Base-by-base conservation (phyloP, 495 filamentous ascomycete genomes). In the Hypoxylon rickii region DNA sequence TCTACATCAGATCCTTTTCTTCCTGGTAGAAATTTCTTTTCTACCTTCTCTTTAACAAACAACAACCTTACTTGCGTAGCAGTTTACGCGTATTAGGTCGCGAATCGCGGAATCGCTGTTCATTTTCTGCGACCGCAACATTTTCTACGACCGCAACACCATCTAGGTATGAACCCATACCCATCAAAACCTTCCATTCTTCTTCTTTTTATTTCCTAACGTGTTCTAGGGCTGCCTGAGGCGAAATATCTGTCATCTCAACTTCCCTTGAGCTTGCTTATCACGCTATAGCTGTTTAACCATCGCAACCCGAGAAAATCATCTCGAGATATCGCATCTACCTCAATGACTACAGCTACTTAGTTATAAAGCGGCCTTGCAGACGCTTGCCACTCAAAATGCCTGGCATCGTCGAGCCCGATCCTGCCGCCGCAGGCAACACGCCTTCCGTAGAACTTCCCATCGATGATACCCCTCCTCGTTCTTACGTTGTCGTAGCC, bases 401-500 rank as follows among this genome's bases (percentile, higher is more conserved):
- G 64, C 65, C 65, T 52, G 49, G 64, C 61, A 41, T 48, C 48
- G 51, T 61, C 20, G 65, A 65, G 62, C 55, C 58, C 43, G 61
- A 65, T 37, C 21, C 37, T 29, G 45, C 48, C 31, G 51, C 47
- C 43, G 47, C 55, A 21, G 56, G 44, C 54, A 51, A 68, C 17
- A 46, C 60, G 58, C 53, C 55, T 51, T 41, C 65, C 13, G 39
- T 51, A 21, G 59, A 66, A 46, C 51, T 68, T 26, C 67, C 66
- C 47, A 18, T 68, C 58, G 68, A 73, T 20, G 62, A 73, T 13
- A 63, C 58, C n/a, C 64, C 66, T 22, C 52, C 54, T 24, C 65
- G 61, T 38, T 52, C 53, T 33, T 88, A 84, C 63, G 80, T 82
- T 15, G 78, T 94, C 7, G 73, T 85, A n/a, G 84, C 88, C 61